Percentiles rank a stretch among this genome's conserved stretches.
Conservation (phyloP, 306 rosid species). For the Vigna angularis region DNA sequence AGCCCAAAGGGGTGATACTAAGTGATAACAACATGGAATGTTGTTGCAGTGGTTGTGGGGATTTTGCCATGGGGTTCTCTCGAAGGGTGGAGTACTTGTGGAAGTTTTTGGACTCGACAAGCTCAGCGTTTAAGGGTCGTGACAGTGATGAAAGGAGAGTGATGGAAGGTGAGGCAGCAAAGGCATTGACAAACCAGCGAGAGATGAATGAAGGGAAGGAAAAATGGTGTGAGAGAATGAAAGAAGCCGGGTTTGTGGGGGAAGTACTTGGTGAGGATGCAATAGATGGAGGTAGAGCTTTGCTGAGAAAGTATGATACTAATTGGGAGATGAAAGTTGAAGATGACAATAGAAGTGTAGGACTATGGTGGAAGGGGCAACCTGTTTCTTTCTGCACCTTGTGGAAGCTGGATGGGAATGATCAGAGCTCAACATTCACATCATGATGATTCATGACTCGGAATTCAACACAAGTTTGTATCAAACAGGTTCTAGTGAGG, state of each 20-base stretch:
- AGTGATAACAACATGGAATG: conserved; percentile 84
- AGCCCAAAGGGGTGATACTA: conserved; percentile 77
- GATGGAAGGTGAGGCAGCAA: conserved; percentile 97
- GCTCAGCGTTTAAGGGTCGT: conserved; percentile 77
- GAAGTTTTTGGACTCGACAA: conserved; percentile 86
- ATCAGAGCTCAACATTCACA: conserved; percentile 35
- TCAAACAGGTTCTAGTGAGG: background rate
- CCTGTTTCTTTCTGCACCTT: conserved; percentile 81
- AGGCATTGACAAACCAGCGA: conserved; percentile 60
- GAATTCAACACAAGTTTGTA: background rate
- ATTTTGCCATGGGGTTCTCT: conserved; percentile 62
- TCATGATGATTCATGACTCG: background rate
- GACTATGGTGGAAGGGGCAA: conserved; percentile 85
- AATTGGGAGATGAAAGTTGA: conserved; percentile 90
- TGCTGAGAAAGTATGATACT: conserved; percentile 80
- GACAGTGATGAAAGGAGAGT: conserved; percentile 82
- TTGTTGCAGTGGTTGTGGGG: conserved; percentile 75
- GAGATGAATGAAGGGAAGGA: conserved; percentile 87
- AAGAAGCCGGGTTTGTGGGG: conserved; percentile 63
- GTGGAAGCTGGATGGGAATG: conserved; percentile 64
- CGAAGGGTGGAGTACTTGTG: conserved; percentile 74
- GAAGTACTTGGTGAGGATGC: conserved; percentile 69
- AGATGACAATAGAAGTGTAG: conserved; percentile 64
- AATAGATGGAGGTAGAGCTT: conserved; percentile 78
- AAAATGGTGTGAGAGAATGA: conserved; percentile 89